Evolutionary conservation across 2,329 filamentous ascomycete species (phyloP), one percentile per base, ranked within the genome.

Genomic region (Tolypocladium guangdongense): DNA sequence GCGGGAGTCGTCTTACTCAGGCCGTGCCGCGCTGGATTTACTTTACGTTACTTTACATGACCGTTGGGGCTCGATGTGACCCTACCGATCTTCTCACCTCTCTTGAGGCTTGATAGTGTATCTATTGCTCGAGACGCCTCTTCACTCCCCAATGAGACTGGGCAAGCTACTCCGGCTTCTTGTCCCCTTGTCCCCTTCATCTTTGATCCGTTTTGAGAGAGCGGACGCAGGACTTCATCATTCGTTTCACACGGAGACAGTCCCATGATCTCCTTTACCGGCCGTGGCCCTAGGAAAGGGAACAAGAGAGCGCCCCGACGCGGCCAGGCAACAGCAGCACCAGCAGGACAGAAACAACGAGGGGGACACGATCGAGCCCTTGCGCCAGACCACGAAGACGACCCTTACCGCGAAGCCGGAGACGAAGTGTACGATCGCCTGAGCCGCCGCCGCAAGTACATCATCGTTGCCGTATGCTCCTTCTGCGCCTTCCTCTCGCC

Each of bases 401-500:
- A 83, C 8, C 18, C 27, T 6, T 46, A 46, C 27, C 16, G 32
- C 3, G 43, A 46, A 12, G 43, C 43, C 8, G 43, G 27, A 12
- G 43, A 47, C 60, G 74, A 75, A 51, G 66, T 81, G n/a, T 92
- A 90, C 71, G 77, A 84, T 60, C 77, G 77, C 20, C 77, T 90
- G 56, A 77, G 83, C 0, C 68, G 70, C 4, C 69, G 71, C 18
- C 78, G 83, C 41, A 93, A 92, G 67, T 64, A 76, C 3, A 62
- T 82, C 56, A 87, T 92, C 51, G 84, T 90, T 18, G 72, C 74
- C 11, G 77, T 90, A 7, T 70, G 91, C 51, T 84, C 86, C 0
- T 88, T 85, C 63, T 90, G 86, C 68, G 82, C 84, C 30, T 89
- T 92, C 58, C 73, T 92, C 46, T 83, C 88, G 1, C 88, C 88